Evolutionary conservation across 202 grass and related monocot genomes (phyloP).

Genomic region (Saccharum hybrid): DNA sequence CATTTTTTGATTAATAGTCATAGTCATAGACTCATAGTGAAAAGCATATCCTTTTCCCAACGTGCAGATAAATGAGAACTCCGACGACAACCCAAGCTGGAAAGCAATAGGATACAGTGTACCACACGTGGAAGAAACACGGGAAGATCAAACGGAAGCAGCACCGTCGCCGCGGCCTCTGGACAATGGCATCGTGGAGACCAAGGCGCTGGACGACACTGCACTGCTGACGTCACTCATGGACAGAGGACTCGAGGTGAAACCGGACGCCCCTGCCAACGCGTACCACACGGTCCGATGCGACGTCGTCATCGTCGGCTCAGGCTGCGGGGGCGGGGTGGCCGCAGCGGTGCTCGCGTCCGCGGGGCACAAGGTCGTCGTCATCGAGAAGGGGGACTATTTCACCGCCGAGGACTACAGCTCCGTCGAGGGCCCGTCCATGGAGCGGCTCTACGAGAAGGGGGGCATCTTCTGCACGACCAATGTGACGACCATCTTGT

Average conservation of each 20-base stretch:
- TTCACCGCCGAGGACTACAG: constrained; percentile 59
- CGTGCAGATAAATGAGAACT: constrained; percentile 61
- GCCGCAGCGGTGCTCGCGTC: constrained; percentile 62
- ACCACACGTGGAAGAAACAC: neutral
- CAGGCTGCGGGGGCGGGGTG: constrained; percentile 65
- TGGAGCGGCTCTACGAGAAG: constrained; percentile 53
- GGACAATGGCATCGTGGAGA: constrained; percentile 58
- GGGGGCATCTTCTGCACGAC: constrained; percentile 46
- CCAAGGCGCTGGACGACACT: constrained; percentile 24
- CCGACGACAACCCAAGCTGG: constrained; percentile 67
- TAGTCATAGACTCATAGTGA: neutral
- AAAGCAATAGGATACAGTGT: constrained; percentile 78
- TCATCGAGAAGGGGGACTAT: constrained; percentile 71
- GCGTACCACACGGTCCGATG: constrained; percentile 44
- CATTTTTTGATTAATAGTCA: neutral
- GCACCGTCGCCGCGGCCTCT: constrained; percentile 43
- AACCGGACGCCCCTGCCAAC: neutral
- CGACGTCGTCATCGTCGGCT: constrained; percentile 69
- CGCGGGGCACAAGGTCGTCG: constrained; percentile 63
- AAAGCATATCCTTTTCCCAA: neutral
- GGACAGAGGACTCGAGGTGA: constrained; percentile 43
- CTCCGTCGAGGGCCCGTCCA: constrained; percentile 55
- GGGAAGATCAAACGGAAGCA: constrained; percentile 20
- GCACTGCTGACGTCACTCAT: constrained; percentile 42
- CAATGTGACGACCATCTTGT: constrained; percentile 39